Percentiles rank a stretch among this genome's conserved stretches.
Conservation (phyloP, 2,329 filamentous ascomycete genomes). For the Plectosphaerella plurivora region DNA sequence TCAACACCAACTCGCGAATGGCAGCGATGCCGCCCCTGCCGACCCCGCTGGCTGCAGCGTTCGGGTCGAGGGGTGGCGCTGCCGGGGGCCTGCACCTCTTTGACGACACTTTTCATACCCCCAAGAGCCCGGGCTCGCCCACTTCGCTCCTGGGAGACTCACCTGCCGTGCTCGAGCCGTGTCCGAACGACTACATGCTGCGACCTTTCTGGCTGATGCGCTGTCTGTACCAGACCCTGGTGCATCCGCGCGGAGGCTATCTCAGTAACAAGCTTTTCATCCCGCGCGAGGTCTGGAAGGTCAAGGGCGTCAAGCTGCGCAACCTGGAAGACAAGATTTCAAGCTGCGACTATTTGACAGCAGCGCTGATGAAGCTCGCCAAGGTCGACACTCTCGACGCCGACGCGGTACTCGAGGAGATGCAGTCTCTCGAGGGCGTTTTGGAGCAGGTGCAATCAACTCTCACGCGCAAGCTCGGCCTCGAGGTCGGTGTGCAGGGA, state of each 20-base stretch:
- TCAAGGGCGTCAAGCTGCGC: slow-evolving; percentile 90
- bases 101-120: slow-evolving; percentile 75
- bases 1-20: slow-evolving; percentile 36
- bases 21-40: slow-evolving; percentile 59
- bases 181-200: slow-evolving; percentile 82
- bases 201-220: slow-evolving; percentile 98
- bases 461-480: slow-evolving; percentile 81
- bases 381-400: slow-evolving; percentile 86
- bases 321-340: slow-evolving; percentile 89
- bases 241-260: slow-evolving; percentile 88
- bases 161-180: slow-evolving; percentile 81
- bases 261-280: slow-evolving; percentile 88
- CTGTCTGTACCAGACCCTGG: slow-evolving; percentile 85
- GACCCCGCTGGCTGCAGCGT: slow-evolving; percentile 61
- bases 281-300: slow-evolving; percentile 87
- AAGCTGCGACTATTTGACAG: slow-evolving; percentile 86
- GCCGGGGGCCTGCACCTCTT: slow-evolving; percentile 75
- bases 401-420: slow-evolving; percentile 87
- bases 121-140: slow-evolving; percentile 58
- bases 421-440: slow-evolving; percentile 81
- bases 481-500: slow-evolving; percentile 81
- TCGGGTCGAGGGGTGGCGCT: slow-evolving; percentile 52
- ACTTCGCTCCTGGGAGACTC: slow-evolving; percentile 58
- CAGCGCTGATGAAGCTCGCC: slow-evolving; percentile 77
- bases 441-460: slow-evolving; percentile 79